phyloP scores from a whole-genome alignment of 148 eudicot genomes.

The Amaranthus cruentus region DNA sequence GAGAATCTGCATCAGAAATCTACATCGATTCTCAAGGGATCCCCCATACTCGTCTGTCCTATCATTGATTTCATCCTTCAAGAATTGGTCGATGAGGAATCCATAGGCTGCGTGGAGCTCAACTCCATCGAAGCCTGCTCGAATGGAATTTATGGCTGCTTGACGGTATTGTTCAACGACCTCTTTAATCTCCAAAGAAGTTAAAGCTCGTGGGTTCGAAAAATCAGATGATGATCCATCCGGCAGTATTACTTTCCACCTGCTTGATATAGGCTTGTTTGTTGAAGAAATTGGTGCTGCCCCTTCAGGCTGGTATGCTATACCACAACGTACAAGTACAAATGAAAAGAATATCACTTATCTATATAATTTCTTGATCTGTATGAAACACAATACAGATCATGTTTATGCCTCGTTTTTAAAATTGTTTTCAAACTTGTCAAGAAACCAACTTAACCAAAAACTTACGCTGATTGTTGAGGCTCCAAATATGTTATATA shows the following conservation, averaged over 20 bases:
- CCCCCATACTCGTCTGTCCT: slow-evolving; percentile 77
- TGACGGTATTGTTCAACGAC: slow-evolving; percentile 57
- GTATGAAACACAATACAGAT: no score
- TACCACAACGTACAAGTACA: neutral
- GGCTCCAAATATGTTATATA: no score
- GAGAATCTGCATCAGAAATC: slow-evolving; percentile 50
- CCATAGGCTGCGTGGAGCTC: slow-evolving; percentile 85
- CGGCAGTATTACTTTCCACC: slow-evolving; percentile 66
- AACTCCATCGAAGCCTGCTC: slow-evolving; percentile 92
- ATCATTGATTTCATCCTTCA: slow-evolving; percentile 75
- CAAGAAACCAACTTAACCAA: no score
- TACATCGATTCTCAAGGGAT: slow-evolving; percentile 63
- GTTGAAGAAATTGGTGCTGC: slow-evolving; percentile 68
- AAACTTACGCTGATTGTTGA: no score
- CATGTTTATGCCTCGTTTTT: no score
- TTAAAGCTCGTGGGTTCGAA: slow-evolving; percentile 56
- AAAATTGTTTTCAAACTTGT: no score
- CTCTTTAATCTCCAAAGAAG: slow-evolving; percentile 40
- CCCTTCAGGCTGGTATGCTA: slow-evolving; percentile 72
- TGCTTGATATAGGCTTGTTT: slow-evolving; percentile 61
- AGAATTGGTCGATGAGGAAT: slow-evolving; percentile 79
- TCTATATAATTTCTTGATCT: neutral
- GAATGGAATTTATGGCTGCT: slow-evolving; percentile 75
- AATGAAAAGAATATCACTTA: neutral
- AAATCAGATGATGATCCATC: slow-evolving; percentile 49